phyloP scores from a whole-genome alignment of 208 protist genomes.

The Phytomonas sp. region DNA sequence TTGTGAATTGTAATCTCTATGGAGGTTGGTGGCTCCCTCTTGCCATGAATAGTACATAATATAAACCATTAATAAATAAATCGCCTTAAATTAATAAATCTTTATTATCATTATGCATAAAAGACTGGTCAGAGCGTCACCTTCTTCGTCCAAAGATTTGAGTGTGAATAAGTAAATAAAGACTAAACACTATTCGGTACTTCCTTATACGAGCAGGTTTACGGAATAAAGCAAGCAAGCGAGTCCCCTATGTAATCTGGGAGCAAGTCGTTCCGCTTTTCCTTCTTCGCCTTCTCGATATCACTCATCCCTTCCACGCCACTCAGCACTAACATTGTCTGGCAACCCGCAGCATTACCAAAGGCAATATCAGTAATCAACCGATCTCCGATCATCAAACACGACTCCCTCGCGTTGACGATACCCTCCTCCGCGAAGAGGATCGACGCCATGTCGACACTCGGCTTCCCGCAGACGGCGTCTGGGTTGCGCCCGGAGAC shows the following conservation, averaged over 20 bases:
- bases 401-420: constrained; percentile 23
- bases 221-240: constrained; percentile 34
- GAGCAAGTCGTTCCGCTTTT: constrained; percentile 19
- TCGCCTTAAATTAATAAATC: constrained; percentile 3
- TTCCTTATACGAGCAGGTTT: background rate
- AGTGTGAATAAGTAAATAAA: background rate
- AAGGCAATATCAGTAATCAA: constrained; percentile 74
- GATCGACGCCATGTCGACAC: constrained; percentile 41
- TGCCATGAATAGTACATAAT: constrained; percentile 6
- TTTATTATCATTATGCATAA: constrained; percentile 7
- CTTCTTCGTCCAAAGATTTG: background rate
- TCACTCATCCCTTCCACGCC: constrained; percentile 38
- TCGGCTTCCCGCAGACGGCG: constrained; percentile 63
- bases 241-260: constrained; percentile 63
- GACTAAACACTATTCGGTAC: background rate
- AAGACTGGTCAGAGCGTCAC: background rate
- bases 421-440: constrained; percentile 48
- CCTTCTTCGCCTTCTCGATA: constrained; percentile 26
- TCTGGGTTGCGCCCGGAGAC: constrained; percentile 26
- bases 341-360: constrained; percentile 46
- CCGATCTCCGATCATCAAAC: constrained; percentile 74
- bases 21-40: too few species aligned
- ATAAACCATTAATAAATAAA: constrained; percentile 5
- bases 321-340: constrained; percentile 63
- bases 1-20: constrained; percentile 6